These are phyloP conservation scores for Penicillium olsonii DNA, from an alignment of 2,329 filamentous ascomycete species.

Conservation along the genomic window DNA sequence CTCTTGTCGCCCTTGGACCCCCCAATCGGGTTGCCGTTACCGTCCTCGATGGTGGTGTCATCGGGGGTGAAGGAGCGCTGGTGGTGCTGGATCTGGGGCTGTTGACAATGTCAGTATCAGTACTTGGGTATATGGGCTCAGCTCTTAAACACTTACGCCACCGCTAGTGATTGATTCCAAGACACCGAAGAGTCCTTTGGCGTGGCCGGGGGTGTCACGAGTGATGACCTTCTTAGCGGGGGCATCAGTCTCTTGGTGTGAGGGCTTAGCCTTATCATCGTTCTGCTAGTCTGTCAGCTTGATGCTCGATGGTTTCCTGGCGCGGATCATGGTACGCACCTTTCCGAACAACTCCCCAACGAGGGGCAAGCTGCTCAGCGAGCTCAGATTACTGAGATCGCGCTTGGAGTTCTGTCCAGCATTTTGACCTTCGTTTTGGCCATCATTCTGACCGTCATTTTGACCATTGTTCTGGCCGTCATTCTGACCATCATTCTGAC, in stretches of 20 bases:
- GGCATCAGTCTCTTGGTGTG: background rate
- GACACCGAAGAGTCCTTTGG: conserved; percentile 8
- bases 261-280: conserved; percentile 1
- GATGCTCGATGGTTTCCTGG: background rate
- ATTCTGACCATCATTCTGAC: conserved; percentile 7
- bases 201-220: background rate
- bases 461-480: background rate
- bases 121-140: background rate
- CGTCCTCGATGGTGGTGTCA: background rate
- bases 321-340: background rate
- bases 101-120: background rate
- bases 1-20: background rate
- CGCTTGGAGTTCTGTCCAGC: background rate
- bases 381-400: conserved; percentile 6
- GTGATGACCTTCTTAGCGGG: conserved; percentile 4
- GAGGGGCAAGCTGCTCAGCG: conserved; percentile 14
- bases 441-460: conserved; percentile 5
- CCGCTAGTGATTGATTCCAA: conserved; percentile 16
- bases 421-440: conserved; percentile 8
- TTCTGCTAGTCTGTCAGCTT: background rate
- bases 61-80: conserved; percentile 4
- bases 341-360: conserved; percentile 14
- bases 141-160: conserved; percentile 7
- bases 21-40: background rate
- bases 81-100: conserved; percentile 13